These are phyloP conservation scores for Pelargonium australe DNA, from an alignment of 441 rosid genomes.

Conservation along the genomic window DNA sequence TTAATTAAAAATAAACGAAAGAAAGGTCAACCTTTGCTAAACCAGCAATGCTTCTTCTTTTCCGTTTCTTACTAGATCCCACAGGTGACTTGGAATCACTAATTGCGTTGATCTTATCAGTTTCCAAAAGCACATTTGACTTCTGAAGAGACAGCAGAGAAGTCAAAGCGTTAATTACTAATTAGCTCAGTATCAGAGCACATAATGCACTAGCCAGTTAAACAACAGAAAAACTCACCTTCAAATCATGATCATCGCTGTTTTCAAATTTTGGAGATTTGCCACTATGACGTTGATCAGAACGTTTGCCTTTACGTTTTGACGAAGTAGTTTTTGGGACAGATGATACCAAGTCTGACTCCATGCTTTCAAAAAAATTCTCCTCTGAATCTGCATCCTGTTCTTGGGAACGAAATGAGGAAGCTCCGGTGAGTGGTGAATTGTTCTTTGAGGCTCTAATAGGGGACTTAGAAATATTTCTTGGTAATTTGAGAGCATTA, in stretches of 20 bases:
- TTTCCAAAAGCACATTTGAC: conserved; percentile 33
- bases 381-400: conserved; percentile 34
- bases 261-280: conserved; percentile 42
- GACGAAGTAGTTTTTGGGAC: conserved; percentile 38
- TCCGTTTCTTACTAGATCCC: conserved; percentile 67
- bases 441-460: conserved; percentile 32
- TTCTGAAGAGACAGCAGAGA: conserved; percentile 26
- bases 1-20: conserved; percentile 6
- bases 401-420: conserved; percentile 16
- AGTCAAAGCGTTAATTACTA: conserved; percentile 6
- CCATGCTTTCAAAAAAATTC: conserved; percentile 33
- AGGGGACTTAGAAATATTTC: conserved; percentile 32
- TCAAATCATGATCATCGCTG: conserved; percentile 38
- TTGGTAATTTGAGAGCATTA: conserved; percentile 48
- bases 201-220: conserved; percentile 10
- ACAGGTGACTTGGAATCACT: conserved; percentile 40
- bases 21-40: conserved; percentile 57
- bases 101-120: conserved; percentile 28
- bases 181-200: conserved; percentile 11
- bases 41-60: conserved; percentile 66
- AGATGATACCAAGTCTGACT: conserved; percentile 38
- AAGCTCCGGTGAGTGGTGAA: conserved; percentile 30
- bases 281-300: conserved; percentile 35
- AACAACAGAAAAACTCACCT: conserved; percentile 38
- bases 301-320: conserved; percentile 39